These are phyloP conservation scores for Pelargonium hybrid DNA, from an alignment of 441 rosid genomes.

Conservation along the genomic window DNA sequence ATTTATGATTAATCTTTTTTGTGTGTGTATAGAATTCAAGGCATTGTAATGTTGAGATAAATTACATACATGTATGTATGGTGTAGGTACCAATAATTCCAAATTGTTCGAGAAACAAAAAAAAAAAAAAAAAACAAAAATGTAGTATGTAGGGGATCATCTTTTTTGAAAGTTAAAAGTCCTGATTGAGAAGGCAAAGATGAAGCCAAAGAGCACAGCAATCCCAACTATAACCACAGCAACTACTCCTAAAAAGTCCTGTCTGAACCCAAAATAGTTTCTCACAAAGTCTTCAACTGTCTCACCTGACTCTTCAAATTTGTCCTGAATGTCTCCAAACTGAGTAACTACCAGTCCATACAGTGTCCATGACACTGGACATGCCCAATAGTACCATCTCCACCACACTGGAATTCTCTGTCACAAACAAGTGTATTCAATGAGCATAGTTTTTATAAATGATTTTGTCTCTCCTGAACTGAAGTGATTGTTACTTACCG, in stretches of 20 bases:
- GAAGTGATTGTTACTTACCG: neutral
- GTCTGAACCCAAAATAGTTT: constrained; percentile 18
- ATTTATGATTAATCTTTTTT: neutral
- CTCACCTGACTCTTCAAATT: constrained; percentile 18
- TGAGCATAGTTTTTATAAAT: too few relatives aligned
- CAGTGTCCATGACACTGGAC: constrained; percentile 54
- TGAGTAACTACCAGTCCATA: constrained; percentile 68
- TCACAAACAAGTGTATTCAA: constrained; percentile 29
- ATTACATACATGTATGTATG: neutral
- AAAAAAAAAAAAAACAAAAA: too few relatives aligned
- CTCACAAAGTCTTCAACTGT: neutral
- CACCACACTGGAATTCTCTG: constrained; percentile 54
- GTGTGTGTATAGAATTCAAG: neutral
- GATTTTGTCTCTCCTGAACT: too few relatives aligned
- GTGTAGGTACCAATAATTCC: too few relatives aligned
- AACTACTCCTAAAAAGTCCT: constrained; percentile 40
- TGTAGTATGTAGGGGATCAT: neutral
- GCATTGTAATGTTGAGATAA: neutral
- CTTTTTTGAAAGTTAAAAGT: constrained; percentile 30
- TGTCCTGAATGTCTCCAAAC: constrained; percentile 45
- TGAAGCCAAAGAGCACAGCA: constrained; percentile 43
- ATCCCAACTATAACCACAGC: constrained; percentile 10
- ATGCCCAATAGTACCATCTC: constrained; percentile 50
- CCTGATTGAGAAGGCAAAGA: constrained; percentile 59
- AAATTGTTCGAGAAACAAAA: too few relatives aligned